A percentile compares a stretch with the other conserved stretches of the same genome.
Conservation (phyloP, 192 early-diverging fungal genomes). For the Rhizophagus sp. region DNA sequence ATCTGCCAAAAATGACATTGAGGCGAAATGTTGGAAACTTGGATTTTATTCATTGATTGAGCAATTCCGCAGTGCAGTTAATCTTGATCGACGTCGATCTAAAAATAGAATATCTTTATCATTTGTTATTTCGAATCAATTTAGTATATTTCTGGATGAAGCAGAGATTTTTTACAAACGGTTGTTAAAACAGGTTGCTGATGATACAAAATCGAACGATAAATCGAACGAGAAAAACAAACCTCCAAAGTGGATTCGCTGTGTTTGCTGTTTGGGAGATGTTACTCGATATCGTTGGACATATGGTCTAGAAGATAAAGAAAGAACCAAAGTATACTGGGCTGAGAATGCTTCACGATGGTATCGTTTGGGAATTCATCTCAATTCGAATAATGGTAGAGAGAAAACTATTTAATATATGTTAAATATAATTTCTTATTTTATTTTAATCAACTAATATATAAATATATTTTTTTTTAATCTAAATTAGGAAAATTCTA, state of each 20-base stretch:
- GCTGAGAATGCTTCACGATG: slow-evolving; percentile 35
- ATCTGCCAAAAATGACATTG: slow-evolving; percentile 56
- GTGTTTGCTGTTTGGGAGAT: slow-evolving; percentile 50
- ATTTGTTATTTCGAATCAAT: slow-evolving; percentile 37
- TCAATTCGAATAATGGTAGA: slow-evolving; percentile 46
- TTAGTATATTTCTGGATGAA: slow-evolving; percentile 44
- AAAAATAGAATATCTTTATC: slow-evolving; percentile 30
- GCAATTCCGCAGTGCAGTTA: slow-evolving; percentile 49
- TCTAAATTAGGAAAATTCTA: slow-evolving; percentile 45
- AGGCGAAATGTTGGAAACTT: slow-evolving; percentile 55
- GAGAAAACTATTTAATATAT: slow-evolving; percentile 16
- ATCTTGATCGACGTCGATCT: slow-evolving; percentile 29
- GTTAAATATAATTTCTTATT: background rate
- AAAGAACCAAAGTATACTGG: slow-evolving; percentile 32
- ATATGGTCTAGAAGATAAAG: slow-evolving; percentile 37
- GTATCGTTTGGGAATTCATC: slow-evolving; percentile 40
- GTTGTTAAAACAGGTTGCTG: slow-evolving; percentile 37
- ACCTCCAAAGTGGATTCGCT: slow-evolving; percentile 49
- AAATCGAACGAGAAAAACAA: slow-evolving; percentile 20
- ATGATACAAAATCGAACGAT: slow-evolving; percentile 21
- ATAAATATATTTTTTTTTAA: background rate
- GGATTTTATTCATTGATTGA: slow-evolving; percentile 55
- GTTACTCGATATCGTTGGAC: slow-evolving; percentile 54
- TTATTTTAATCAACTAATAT: background rate
- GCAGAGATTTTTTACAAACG: slow-evolving; percentile 51